These are phyloP conservation scores for Mortierella sp. DNA, from an alignment of 371 early-diverging fungal species.

Conservation along the genomic window DNA sequence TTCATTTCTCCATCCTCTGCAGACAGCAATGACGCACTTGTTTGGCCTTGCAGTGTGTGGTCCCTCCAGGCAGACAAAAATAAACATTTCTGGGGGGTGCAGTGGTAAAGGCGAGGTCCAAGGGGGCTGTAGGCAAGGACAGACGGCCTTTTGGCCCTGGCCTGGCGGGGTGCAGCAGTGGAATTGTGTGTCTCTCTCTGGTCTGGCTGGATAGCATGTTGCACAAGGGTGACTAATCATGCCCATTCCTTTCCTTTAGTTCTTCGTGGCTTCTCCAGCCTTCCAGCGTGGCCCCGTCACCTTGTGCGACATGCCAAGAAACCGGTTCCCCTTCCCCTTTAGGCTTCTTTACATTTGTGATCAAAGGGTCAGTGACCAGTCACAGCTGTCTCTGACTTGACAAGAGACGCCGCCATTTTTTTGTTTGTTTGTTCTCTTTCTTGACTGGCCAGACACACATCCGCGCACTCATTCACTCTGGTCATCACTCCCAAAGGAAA, in stretches of 20 bases:
- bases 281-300: constrained; percentile 2
- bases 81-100: too few relatives aligned
- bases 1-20: not conserved
- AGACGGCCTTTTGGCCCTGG: constrained; percentile 4
- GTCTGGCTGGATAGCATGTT: too few relatives aligned
- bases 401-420: constrained; percentile 4
- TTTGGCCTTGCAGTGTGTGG: too few relatives aligned
- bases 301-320: not conserved
- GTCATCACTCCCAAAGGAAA: not conserved
- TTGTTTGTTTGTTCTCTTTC: not conserved
- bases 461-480: not conserved
- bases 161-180: not conserved
- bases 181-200: not conserved
- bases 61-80: too few relatives aligned
- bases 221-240: too few relatives aligned
- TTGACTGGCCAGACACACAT: not conserved
- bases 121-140: not conserved
- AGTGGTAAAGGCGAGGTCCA: not conserved
- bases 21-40: not conserved
- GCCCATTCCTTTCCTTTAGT: too few relatives aligned
- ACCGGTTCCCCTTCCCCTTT: not conserved
- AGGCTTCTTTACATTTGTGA: not conserved
- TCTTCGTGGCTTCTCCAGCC: not conserved
- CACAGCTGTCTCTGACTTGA: not conserved
- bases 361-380: not conserved